Base-by-base conservation (phyloP, 306 rosid genomes). In the Gastrolobium villosum region DNA sequence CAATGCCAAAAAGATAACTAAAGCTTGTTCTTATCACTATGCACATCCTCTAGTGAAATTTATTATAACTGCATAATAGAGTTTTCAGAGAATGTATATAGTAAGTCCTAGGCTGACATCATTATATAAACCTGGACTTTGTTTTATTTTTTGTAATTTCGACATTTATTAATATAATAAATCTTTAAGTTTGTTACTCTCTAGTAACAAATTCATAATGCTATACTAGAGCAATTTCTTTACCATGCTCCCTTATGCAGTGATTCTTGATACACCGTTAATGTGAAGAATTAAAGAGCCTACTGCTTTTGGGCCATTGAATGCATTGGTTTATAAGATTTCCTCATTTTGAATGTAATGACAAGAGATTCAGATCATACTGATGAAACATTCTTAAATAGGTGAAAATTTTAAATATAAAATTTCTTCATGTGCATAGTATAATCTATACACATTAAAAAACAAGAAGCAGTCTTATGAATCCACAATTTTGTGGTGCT, bases 281-380 rank as follows among this genome's bases (percentile, higher is more conserved):
- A 53, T 39, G 30, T 39, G 59, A 55, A 55, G 30, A 39, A 30
- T 7, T 28, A 3, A 56, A 8, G 5, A n/a, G 34, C 14, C 40
- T 5, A 13, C 3, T 73, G 34, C 41, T 62, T 75, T 36, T 36
- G 79, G 79, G 8, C 72, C 52, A 20, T 36, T 37, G 11, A 34
- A 50, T 50, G 53, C 39, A 49, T 20, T 62, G 36, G 36, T 8
- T 62, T 49, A 32, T 9, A 5, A 44, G 46, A 9, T 74, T 59
- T 57, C 9, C 9, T 57, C n/a, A 44, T 40, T 2, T 40, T 39
- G 36, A 37, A 52, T 6, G 34, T 10, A 48, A 13, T 13, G 30
- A 31, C 34, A 36, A 11, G 2, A 50, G 62, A 62, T 71, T 70
- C 9, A 14, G 48, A 41, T 56, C 31, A 30, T 40, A 26, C 40